phyloP scores from a whole-genome alignment of 352 stramenopile species.

The Phytophthora foliorum region DNA sequence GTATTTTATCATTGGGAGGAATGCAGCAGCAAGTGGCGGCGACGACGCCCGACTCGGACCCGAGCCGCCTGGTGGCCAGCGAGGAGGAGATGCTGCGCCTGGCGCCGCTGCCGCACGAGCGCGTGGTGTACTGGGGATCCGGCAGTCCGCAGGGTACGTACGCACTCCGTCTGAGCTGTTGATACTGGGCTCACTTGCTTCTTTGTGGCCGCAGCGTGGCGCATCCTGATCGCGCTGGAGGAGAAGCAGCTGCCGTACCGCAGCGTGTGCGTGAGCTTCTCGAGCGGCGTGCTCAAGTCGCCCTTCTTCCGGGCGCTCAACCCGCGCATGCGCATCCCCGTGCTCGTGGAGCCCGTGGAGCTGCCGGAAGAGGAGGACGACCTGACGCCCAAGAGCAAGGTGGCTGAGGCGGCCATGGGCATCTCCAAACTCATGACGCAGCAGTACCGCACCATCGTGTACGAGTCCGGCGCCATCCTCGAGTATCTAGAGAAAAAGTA shows the following conservation, averaged over 20 bases:
- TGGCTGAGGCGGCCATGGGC: conserved; percentile 43
- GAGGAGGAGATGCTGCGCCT: conserved; percentile 70
- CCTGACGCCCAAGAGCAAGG: conserved; percentile 27
- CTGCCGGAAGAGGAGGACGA: conserved; percentile 1
- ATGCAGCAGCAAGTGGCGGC: conserved; percentile 8
- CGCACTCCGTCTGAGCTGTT: neutral
- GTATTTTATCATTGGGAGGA: too few species aligned
- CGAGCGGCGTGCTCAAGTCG: conserved; percentile 84
- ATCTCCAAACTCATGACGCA: conserved; percentile 48
- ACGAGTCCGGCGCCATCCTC: conserved; percentile 84
- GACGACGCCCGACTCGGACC: conserved; percentile 16
- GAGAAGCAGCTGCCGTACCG: conserved; percentile 84
- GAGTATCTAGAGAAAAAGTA: conserved; percentile 85
- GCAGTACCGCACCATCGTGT: conserved; percentile 68
- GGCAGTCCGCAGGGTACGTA: conserved; percentile 80
- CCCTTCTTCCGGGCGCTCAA: conserved; percentile 82
- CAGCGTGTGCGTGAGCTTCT: conserved; percentile 87
- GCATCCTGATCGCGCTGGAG: conserved; percentile 83
- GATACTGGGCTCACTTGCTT: neutral
- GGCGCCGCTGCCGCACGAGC: conserved; percentile 70
- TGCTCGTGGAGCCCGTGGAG: conserved; percentile 77
- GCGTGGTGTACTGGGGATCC: conserved; percentile 87
- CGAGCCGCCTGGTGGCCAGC: conserved; percentile 44
- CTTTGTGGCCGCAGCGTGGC: conserved; percentile 59
- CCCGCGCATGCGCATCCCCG: conserved; percentile 83